phyloP scores from a whole-genome alignment of 2,329 filamentous ascomycete genomes.

The Emmonsiellopsis sp. region DNA sequence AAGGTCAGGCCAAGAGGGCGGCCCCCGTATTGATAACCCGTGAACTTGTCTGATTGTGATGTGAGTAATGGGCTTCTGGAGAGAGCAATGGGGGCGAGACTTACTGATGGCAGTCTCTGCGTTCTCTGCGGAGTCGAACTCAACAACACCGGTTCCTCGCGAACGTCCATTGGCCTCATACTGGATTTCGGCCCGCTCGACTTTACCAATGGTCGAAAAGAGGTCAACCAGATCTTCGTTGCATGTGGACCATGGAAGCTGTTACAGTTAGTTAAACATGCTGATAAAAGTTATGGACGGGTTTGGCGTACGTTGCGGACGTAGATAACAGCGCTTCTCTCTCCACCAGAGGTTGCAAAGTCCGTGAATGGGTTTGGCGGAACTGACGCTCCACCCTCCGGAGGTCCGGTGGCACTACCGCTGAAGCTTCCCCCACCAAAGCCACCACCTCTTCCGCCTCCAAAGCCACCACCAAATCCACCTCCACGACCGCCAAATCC shows the following conservation, averaged over 20 bases:
- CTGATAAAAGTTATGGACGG: neutral
- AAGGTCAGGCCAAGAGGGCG: slow-evolving; percentile 87
- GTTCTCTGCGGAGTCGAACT: slow-evolving; percentile 73
- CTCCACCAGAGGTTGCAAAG: slow-evolving; percentile 75
- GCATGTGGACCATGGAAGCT: slow-evolving; percentile 98
- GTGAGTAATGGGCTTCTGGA: slow-evolving; percentile 5
- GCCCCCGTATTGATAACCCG: slow-evolving; percentile 92
- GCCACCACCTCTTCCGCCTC: slow-evolving; percentile 37
- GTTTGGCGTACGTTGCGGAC: slow-evolving; percentile 77
- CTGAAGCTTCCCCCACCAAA: slow-evolving; percentile 39
- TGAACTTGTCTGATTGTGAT: slow-evolving; percentile 64
- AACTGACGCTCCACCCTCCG: slow-evolving; percentile 37
- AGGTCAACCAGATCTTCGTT: slow-evolving; percentile 95
- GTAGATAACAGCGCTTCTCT: slow-evolving; percentile 76
- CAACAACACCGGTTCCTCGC: slow-evolving; percentile 89
- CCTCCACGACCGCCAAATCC: slow-evolving; percentile 47
- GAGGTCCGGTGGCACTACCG: slow-evolving; percentile 30
- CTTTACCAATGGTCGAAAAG: slow-evolving; percentile 95
- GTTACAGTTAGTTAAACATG: slow-evolving; percentile 14
- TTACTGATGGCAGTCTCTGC: slow-evolving; percentile 80
- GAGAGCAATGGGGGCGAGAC: slow-evolving; percentile 15
- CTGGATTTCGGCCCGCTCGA: slow-evolving; percentile 97
- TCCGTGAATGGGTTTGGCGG: slow-evolving; percentile 85
- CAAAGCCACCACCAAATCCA: slow-evolving; percentile 48
- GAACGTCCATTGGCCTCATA: slow-evolving; percentile 96